Evolutionary conservation across 1,284 basidiomycete genomes (phyloP).

Genomic region (Tremellales sp.): DNA sequence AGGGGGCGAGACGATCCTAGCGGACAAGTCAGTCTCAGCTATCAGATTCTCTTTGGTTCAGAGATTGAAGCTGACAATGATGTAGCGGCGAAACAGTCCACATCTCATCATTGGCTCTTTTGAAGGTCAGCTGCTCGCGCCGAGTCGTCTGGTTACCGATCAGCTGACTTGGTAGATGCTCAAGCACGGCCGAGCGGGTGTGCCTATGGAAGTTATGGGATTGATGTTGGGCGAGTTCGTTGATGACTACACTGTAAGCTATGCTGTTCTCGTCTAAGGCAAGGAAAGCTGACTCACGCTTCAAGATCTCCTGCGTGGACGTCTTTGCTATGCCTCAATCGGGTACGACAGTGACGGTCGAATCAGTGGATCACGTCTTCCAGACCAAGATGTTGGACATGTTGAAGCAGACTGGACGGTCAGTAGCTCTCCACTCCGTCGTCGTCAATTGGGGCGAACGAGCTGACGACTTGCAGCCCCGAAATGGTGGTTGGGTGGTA

Average conservation of each 20-base stretch:
- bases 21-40: slow-evolving; percentile 45
- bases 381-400: slow-evolving; percentile 99
- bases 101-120: slow-evolving; percentile 85
- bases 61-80: neutral
- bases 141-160: neutral
- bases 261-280: neutral
- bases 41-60: neutral
- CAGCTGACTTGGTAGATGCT: slow-evolving; percentile 97
- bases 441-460: neutral
- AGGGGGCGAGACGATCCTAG: slow-evolving; percentile 39
- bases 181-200: slow-evolving; percentile 97
- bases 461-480: slow-evolving; percentile 57
- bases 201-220: slow-evolving; percentile 99
- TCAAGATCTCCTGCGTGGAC: slow-evolving; percentile 76
- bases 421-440: slow-evolving; percentile 31
- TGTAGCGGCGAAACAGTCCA: slow-evolving; percentile 92
- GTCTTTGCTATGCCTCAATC: slow-evolving; percentile 99
- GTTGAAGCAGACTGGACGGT: slow-evolving; percentile 98
- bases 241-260: slow-evolving; percentile 87
- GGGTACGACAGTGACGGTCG: slow-evolving; percentile 96
- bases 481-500: slow-evolving; percentile 99
- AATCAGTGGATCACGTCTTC: slow-evolving; percentile 99
- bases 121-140: slow-evolving; percentile 62
- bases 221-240: slow-evolving; percentile 98
- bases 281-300: neutral